Conservation (phyloP, 768 basidiomycete genomes). For the Fistulinella prunicolor region DNA sequence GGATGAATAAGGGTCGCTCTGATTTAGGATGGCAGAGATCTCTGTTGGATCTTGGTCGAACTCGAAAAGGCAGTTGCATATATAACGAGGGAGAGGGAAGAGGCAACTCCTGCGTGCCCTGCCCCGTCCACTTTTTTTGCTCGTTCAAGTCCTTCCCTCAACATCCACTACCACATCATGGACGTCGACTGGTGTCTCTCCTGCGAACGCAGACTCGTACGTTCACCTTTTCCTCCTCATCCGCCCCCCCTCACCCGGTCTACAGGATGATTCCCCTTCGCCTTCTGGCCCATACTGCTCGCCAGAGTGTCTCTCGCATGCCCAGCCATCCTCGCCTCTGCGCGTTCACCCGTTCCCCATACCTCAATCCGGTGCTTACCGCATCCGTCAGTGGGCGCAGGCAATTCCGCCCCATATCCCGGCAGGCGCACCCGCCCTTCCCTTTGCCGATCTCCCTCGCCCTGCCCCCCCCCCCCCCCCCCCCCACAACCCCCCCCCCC, state of each 20-base stretch:
- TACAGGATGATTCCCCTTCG: conserved; percentile 28
- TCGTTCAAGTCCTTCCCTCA: background rate
- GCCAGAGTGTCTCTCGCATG: conserved; percentile 37
- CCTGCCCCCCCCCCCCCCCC: conserved; percentile 9
- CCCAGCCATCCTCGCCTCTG: conserved; percentile 36
- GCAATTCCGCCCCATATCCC: conserved; percentile 32
- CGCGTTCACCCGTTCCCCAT: background rate
- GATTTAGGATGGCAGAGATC: conserved; percentile 17
- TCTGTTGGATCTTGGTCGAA: conserved; percentile 17
- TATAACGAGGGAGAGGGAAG: conserved; percentile 25
- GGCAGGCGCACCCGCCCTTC: conserved; percentile 28
- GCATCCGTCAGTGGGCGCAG: conserved; percentile 30
- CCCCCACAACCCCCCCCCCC: conserved; percentile 7
- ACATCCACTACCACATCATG: conserved; percentile 40
- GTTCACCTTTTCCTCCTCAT: conserved; percentile 26
- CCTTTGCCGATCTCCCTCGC: conserved; percentile 22
- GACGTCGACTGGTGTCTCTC: conserved; percentile 72
- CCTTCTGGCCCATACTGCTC: conserved; percentile 53
- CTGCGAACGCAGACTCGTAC: conserved; percentile 57
- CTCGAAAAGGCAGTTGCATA: conserved; percentile 25
- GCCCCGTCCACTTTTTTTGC: conserved; percentile 19
- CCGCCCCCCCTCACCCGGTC: background rate
- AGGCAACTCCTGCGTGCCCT: conserved; percentile 15
- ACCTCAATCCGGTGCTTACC: conserved; percentile 4
- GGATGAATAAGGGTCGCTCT: conserved; percentile 18